phyloP scores from a whole-genome alignment of 2,329 filamentous ascomycete genomes.

The Tolypocladium nubicola region DNA sequence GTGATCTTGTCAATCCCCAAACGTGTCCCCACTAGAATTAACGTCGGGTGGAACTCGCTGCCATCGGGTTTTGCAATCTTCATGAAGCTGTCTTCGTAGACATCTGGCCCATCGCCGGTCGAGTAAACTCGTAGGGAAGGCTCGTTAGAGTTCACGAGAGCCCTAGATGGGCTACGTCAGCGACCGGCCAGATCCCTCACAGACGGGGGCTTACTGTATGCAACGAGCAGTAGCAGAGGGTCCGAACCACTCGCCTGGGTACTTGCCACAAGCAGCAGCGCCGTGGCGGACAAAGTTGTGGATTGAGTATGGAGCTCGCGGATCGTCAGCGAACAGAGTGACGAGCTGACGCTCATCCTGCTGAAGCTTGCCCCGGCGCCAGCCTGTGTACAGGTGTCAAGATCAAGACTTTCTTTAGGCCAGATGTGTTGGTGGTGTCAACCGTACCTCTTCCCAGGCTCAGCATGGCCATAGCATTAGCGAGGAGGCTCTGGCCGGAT shows the following conservation, averaged over 20 bases:
- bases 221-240: slow-evolving; percentile 92
- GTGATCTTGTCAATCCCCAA: slow-evolving; percentile 92
- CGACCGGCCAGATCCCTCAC: background rate
- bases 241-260: slow-evolving; percentile 96
- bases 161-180: slow-evolving; percentile 36
- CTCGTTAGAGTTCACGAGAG: slow-evolving; percentile 58
- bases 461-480: slow-evolving; percentile 68
- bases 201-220: slow-evolving; percentile 59
- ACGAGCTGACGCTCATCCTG: slow-evolving; percentile 61
- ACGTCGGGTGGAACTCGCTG: slow-evolving; percentile 64
- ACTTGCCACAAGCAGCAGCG: slow-evolving; percentile 78
- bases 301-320: slow-evolving; percentile 81
- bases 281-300: slow-evolving; percentile 90
- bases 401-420: background rate
- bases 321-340: slow-evolving; percentile 77
- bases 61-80: slow-evolving; percentile 60
- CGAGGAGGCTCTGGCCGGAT: slow-evolving; percentile 85
- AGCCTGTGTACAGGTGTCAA: slow-evolving; percentile 37
- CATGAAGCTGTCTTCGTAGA: slow-evolving; percentile 85
- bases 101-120: slow-evolving; percentile 80
- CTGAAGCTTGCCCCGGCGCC: slow-evolving; percentile 54
- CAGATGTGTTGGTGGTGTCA: background rate
- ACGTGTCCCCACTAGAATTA: slow-evolving; percentile 81
- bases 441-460: slow-evolving; percentile 65
- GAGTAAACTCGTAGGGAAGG: slow-evolving; percentile 70